phyloP scores from a whole-genome alignment of 176 grass and related monocot genomes.

The Echinochloa phyllopogon region DNA sequence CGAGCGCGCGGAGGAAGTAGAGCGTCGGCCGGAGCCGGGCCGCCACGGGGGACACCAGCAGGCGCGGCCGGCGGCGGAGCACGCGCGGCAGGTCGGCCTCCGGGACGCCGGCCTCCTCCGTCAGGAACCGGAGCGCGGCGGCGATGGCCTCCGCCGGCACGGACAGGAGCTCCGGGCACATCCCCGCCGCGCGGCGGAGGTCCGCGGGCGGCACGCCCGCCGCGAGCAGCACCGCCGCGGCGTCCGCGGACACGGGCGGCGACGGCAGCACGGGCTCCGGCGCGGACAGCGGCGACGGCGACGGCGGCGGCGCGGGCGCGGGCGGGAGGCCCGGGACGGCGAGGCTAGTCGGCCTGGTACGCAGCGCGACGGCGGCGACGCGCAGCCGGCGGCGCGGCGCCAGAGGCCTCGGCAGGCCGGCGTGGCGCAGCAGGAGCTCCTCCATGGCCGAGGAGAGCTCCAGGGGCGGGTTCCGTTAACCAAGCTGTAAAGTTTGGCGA shows the following conservation, averaged over 20 bases:
- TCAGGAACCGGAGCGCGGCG: conserved; percentile 63
- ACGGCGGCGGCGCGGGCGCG: conserved; percentile 15
- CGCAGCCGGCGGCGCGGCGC: conserved; percentile 37
- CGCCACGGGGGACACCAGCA: conserved; percentile 75
- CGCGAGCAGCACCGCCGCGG: conserved; percentile 51
- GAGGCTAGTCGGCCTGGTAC: conserved; percentile 50
- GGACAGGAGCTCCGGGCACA: conserved; percentile 88
- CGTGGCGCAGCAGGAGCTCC: conserved; percentile 62
- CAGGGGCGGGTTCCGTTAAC: neutral
- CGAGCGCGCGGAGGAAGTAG: conserved; percentile 88
- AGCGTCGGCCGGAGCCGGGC: conserved; percentile 67
- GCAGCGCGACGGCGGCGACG: conserved; percentile 47
- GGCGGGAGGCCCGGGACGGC: conserved; percentile 33
- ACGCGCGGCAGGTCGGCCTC: conserved; percentile 55
- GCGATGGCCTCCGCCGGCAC: conserved; percentile 51
- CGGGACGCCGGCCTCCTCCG: conserved; percentile 53
- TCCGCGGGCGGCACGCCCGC: conserved; percentile 61
- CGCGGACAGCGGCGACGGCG: neutral
- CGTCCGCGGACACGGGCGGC: conserved; percentile 39
- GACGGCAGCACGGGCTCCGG: conserved; percentile 48
- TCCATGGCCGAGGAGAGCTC: conserved; percentile 44
- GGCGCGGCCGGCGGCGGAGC: conserved; percentile 69
- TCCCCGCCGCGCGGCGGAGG: conserved; percentile 70
- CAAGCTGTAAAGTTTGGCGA: conserved; percentile 9
- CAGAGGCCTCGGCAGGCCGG: conserved; percentile 15